Evolutionary conservation across 768 basidiomycete species (phyloP).

Genomic region (Panaeolus cyanescens): DNA sequence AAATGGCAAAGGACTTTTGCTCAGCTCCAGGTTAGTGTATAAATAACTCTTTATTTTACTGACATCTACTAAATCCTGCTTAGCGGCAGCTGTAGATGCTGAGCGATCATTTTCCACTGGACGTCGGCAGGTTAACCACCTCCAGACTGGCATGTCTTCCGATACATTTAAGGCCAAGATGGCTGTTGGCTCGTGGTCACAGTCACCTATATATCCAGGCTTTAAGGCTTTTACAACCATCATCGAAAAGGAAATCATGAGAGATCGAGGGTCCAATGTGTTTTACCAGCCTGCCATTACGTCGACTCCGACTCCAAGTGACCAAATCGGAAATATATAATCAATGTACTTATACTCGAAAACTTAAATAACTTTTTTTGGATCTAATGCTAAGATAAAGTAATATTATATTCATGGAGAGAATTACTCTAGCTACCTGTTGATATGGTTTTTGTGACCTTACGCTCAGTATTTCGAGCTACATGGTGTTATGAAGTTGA

Average conservation of each 20-base stretch:
- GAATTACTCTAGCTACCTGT: too few relatives aligned
- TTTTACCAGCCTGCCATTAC: not conserved
- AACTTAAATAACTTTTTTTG: too few relatives aligned
- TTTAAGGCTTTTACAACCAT: conserved; percentile 11
- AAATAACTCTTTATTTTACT: not conserved
- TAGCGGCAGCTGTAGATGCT: conserved; percentile 35
- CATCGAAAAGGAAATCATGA: not conserved
- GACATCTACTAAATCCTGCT: too few relatives aligned
- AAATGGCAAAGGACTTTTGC: conserved; percentile 26
- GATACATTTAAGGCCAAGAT: conserved; percentile 35
- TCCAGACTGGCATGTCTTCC: conserved; percentile 33
- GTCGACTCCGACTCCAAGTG: too few relatives aligned
- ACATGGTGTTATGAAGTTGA: too few relatives aligned
- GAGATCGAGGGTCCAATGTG: not conserved
- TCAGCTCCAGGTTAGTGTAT: conserved; percentile 24
- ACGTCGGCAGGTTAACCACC: conserved; percentile 27
- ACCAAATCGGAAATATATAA: too few relatives aligned
- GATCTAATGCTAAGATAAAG: too few relatives aligned
- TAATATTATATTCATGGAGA: too few relatives aligned
- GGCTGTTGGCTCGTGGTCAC: conserved; percentile 30
- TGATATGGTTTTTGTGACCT: too few relatives aligned
- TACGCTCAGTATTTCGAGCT: too few relatives aligned
- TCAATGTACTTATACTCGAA: too few relatives aligned
- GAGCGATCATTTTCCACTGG: conserved; percentile 36
- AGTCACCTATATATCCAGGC: conserved; percentile 24